Evolutionary conservation across 176 grass and related monocot species (phyloP).

Genomic region (Carex cristatella): DNA sequence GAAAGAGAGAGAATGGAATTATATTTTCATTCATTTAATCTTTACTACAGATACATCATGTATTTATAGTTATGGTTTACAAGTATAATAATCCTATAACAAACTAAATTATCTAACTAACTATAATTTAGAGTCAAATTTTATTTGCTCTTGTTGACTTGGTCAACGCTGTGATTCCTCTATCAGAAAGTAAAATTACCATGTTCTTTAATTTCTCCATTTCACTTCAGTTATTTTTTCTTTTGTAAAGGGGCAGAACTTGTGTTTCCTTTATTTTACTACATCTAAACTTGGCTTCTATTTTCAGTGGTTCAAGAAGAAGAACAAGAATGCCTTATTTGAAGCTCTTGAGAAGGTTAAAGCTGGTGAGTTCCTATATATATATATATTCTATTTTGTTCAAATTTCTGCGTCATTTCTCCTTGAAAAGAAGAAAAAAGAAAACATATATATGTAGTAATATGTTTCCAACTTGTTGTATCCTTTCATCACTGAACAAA

Average conservation of each 20-base stretch:
- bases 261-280: not conserved
- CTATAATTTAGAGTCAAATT: too few species aligned
- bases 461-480: not conserved
- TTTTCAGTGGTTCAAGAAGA: constrained; percentile 58
- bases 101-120: too few species aligned
- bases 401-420: not conserved
- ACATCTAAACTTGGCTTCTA: not conserved
- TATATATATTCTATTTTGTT: not conserved
- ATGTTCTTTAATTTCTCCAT: too few species aligned
- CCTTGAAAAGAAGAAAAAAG: not conserved
- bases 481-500: not conserved
- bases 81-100: too few species aligned
- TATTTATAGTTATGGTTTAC: too few species aligned
- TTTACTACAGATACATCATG: too few species aligned
- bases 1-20: too few species aligned
- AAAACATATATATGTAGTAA: not conserved
- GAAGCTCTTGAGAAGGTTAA: constrained; percentile 87
- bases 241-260: not conserved
- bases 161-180: too few species aligned
- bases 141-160: too few species aligned
- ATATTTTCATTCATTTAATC: too few species aligned
- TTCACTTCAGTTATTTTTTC: not conserved
- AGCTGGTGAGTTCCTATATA: constrained; percentile 31
- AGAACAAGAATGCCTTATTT: constrained; percentile 47
- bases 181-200: too few species aligned